Conservation (phyloP, 148 eudicot genomes). For the Arbutus unedo region DNA sequence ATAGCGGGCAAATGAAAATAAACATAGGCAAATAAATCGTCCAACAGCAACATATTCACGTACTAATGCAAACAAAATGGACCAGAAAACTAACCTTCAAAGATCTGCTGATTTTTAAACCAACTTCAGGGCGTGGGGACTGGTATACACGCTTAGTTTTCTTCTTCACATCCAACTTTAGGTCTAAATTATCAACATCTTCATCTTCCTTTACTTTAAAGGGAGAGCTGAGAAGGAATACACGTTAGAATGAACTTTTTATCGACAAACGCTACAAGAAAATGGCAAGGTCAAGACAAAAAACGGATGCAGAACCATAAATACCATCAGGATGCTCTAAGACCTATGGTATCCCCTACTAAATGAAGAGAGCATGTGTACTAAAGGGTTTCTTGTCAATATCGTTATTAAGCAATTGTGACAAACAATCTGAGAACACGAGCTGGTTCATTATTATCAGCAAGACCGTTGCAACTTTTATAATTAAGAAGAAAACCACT, state of each 20-base stretch:
- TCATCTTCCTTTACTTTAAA: conserved; percentile 91
- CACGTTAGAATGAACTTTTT: conserved; percentile 4
- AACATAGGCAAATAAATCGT: conserved; percentile 2
- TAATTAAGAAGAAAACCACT: not conserved
- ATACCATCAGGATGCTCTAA: not conserved
- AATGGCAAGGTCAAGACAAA: not conserved
- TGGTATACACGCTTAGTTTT: conserved; percentile 77
- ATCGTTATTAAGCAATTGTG: not conserved
- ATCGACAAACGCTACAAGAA: not conserved
- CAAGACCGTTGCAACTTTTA: not conserved
- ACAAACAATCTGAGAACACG: not conserved
- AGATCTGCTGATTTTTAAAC: conserved; percentile 88
- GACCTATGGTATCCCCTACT: not conserved
- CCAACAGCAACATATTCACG: not conserved
- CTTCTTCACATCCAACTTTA: conserved; percentile 53
- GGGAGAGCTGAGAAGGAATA: conserved; percentile 67
- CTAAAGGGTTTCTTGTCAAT: not conserved
- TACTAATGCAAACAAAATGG: not conserved
- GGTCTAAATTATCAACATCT: conserved; percentile 81
- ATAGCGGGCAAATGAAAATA: not conserved
- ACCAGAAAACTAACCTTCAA: conserved; percentile 64
- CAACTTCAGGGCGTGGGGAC: conserved; percentile 78
- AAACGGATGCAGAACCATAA: not conserved
- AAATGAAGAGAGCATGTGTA: not conserved
- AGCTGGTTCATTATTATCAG: not conserved